Conservation (phyloP, 2,329 filamentous ascomycete genomes). For the Claviceps pusilla region DNA sequence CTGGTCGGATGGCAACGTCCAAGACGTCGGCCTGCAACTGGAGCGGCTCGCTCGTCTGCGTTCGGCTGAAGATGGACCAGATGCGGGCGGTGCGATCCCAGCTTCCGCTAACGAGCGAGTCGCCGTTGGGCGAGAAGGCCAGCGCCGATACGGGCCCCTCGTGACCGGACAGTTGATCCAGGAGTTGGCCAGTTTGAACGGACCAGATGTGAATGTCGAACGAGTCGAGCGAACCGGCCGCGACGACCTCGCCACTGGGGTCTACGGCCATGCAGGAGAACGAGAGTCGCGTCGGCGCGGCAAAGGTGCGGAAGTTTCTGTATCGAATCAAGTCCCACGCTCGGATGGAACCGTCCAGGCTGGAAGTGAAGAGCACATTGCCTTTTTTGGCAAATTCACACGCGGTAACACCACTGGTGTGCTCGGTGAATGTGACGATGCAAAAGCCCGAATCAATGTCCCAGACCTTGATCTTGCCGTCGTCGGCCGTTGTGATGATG, state of each 20-base stretch:
- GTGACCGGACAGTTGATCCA: constrained; percentile 81
- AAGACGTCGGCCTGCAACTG: constrained; percentile 86
- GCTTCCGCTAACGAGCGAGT: constrained; percentile 73
- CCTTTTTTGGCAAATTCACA: constrained; percentile 92
- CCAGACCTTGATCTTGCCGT: constrained; percentile 98
- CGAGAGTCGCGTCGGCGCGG: constrained; percentile 75
- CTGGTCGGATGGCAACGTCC: constrained; percentile 72
- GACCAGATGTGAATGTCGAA: constrained; percentile 98
- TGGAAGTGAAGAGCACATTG: constrained; percentile 89
- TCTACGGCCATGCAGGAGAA: constrained; percentile 96
- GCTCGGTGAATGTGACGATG: constrained; percentile 94
- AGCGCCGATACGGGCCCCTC: constrained; percentile 85
- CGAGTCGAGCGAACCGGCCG: constrained; percentile 85
- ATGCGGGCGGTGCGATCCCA: constrained; percentile 94
- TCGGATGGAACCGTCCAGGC: constrained; percentile 81
- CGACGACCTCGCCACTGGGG: constrained; percentile 88
- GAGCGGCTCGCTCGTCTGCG: constrained; percentile 86
- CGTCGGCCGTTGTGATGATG: constrained; percentile 86
- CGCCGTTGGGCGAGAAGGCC: constrained; percentile 76
- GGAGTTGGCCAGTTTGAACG: constrained; percentile 87
- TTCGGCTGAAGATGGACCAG: constrained; percentile 89
- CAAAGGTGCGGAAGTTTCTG: constrained; percentile 94
- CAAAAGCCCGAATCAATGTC: constrained; percentile 94
- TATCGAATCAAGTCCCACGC: constrained; percentile 95
- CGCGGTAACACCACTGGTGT: constrained; percentile 83